These are phyloP conservation scores for Penicillium steckii DNA, from an alignment of 495 filamentous ascomycete species.

Conservation along the genomic window DNA sequence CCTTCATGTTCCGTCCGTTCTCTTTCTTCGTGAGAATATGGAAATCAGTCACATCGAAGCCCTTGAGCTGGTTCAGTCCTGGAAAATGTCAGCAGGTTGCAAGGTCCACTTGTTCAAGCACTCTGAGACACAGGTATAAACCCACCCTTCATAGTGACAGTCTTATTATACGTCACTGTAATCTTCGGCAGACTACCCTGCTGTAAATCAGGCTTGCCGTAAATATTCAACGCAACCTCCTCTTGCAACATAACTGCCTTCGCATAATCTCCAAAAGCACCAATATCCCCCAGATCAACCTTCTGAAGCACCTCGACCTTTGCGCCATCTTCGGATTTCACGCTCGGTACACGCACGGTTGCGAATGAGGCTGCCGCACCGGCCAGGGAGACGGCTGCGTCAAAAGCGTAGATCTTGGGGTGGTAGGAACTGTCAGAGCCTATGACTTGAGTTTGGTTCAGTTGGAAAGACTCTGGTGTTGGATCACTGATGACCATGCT, in stretches of 20 bases:
- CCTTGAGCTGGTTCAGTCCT: constrained; percentile 61
- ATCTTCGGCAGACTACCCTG: constrained; percentile 48
- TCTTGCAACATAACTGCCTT: constrained; percentile 54
- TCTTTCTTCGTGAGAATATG: constrained; percentile 40
- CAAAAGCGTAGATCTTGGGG: constrained; percentile 56
- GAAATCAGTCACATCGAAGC: constrained; percentile 56
- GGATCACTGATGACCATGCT: constrained; percentile 59
- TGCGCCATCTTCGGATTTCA: constrained; percentile 55
- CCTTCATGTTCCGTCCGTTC: constrained; percentile 62
- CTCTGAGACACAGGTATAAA: too few relatives aligned
- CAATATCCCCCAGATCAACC: constrained; percentile 48
- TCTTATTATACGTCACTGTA: constrained; percentile 55
- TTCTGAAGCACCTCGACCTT: constrained; percentile 53
- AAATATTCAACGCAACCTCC: constrained; percentile 56
- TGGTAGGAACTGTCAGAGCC: constrained; percentile 48
- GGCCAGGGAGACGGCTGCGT: constrained; percentile 50
- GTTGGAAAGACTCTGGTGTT: constrained; percentile 51
- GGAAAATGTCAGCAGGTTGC: neutral
- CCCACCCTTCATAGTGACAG: constrained; percentile 55
- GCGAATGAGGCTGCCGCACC: constrained; percentile 54
- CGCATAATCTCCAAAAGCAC: constrained; percentile 58
- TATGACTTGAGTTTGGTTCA: constrained; percentile 51
- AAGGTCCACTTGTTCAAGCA: neutral
- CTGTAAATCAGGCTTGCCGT: constrained; percentile 55
- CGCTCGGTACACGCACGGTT: constrained; percentile 52